Conservation (phyloP, 768 basidiomycete species). For the Boletus subparvulus region DNA sequence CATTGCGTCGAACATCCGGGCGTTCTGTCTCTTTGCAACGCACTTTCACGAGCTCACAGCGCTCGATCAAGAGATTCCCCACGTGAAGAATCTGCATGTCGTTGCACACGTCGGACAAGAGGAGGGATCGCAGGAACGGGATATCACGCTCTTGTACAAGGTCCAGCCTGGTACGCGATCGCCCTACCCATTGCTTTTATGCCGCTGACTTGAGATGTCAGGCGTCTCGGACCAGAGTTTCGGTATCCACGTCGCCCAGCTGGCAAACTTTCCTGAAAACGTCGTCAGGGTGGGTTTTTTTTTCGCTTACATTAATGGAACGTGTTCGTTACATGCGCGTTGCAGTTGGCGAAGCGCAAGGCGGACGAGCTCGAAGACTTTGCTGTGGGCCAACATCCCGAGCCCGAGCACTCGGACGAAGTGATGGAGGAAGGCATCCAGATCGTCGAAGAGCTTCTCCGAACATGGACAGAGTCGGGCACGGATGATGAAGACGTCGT, state of each 20-base stretch:
- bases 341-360: conserved; percentile 84
- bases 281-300: conserved; percentile 70
- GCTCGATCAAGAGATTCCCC: conserved; percentile 78
- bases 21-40: conserved; percentile 95
- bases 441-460: conserved; percentile 77
- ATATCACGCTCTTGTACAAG: conserved; percentile 80
- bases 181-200: not conserved
- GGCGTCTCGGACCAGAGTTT: conserved; percentile 96
- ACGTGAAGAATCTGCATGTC: conserved; percentile 94
- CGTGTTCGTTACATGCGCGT: not conserved
- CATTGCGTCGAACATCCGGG: conserved; percentile 88
- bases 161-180: conserved; percentile 66
- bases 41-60: conserved; percentile 98
- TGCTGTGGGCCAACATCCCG: conserved; percentile 41
- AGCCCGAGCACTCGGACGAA: conserved; percentile 51
- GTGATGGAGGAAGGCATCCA: conserved; percentile 76
- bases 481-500: conserved; percentile 45
- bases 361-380: conserved; percentile 92
- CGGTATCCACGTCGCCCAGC: conserved; percentile 94
- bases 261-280: conserved; percentile 97
- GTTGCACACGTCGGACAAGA: conserved; percentile 81
- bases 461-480: conserved; percentile 56
- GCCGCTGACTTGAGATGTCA: conserved; percentile 26
- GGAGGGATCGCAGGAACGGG: conserved; percentile 50
- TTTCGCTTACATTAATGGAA: not conserved